Base-by-base conservation (phyloP, 192 early-diverging fungal species). In the Spinellus fusiger region DNA sequence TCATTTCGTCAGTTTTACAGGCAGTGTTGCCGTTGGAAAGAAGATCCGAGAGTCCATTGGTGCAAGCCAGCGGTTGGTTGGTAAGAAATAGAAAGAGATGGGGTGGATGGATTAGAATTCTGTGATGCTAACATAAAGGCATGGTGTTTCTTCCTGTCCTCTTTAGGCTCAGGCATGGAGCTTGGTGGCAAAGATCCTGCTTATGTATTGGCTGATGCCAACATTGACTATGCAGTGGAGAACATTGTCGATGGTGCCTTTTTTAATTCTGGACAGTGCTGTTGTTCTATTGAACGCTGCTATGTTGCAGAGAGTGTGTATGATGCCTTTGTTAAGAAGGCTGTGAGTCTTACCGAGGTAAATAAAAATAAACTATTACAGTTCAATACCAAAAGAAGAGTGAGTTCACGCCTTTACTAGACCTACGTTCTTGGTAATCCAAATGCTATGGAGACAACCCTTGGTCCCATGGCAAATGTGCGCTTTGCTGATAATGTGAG, bases 171-270 rank as follows among this genome's bases (percentile, higher is more conserved):
- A 22, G 84, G 81, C 3, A 73, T 93, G 53, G 92, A 93, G 44
- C 77, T 93, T 4, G 92, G 92, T 23, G 92, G 92, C 15, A 93
- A 93, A 65, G 89, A 92, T 69, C 84, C 92, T 9, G 89, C 90
- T 15, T 91, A 91, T 54, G 89, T 93, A 12, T 78, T 86, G 4
- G 68, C 74, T 6, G 89, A 91, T 66, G 80, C 81, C 20, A 83
- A 92, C 60, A 60, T 90, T 23, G 78, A 74, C 48, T 84, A 84
- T 56, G 85, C 90, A 0, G 90, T 84, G 8, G 86, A 88, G 50
- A 84, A 89, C 23, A 62, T 92, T 6, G 80, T 92, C 10, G 90
- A 92, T 59, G 92, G 89, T 16, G 87, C 86, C 5, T 85, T 87
- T 62, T 92, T 88, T 62, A 93, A 93, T 69, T 80, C 80, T 50